Evolutionary conservation across 768 basidiomycete species (phyloP).

Genomic region (Lactarius pseudohatsudake): DNA sequence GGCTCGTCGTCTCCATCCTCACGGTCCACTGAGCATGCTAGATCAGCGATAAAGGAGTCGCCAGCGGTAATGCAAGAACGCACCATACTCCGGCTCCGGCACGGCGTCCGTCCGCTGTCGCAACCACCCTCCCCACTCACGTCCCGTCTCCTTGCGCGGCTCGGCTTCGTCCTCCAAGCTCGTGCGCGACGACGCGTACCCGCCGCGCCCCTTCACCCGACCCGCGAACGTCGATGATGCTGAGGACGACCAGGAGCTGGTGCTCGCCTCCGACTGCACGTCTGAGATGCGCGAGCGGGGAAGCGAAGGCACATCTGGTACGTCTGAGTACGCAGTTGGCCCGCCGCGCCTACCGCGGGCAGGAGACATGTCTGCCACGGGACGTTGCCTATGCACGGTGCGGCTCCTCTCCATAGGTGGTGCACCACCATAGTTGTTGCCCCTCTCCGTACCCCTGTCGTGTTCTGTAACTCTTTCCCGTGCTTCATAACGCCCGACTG

Average conservation of each 20-base stretch:
- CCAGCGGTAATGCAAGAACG: background rate
- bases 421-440: conserved; percentile 23
- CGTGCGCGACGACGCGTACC: conserved; percentile 44
- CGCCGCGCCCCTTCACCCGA: conserved; percentile 35
- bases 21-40: background rate
- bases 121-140: conserved; percentile 11
- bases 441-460: conserved; percentile 15
- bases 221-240: conserved; percentile 40
- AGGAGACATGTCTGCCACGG: conserved; percentile 26
- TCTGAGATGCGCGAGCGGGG: conserved; percentile 26
- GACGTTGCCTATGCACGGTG: conserved; percentile 31
- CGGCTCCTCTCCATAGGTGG: conserved; percentile 23
- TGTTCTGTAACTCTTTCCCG: conserved; percentile 4
- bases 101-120: background rate
- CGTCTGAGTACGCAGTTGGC: background rate
- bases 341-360: conserved; percentile 3
- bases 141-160: conserved; percentile 1
- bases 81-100: conserved; percentile 10
- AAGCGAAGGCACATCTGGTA: conserved; percentile 26
- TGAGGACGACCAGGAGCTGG: conserved; percentile 31
- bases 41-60: background rate
- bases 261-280: conserved; percentile 24
- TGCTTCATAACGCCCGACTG: conserved; percentile 32
- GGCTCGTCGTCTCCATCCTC: conserved; percentile 18
- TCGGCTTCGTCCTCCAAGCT: conserved; percentile 45